phyloP scores from a whole-genome alignment of 345 rosid species.

The Erucastrum elatum region DNA sequence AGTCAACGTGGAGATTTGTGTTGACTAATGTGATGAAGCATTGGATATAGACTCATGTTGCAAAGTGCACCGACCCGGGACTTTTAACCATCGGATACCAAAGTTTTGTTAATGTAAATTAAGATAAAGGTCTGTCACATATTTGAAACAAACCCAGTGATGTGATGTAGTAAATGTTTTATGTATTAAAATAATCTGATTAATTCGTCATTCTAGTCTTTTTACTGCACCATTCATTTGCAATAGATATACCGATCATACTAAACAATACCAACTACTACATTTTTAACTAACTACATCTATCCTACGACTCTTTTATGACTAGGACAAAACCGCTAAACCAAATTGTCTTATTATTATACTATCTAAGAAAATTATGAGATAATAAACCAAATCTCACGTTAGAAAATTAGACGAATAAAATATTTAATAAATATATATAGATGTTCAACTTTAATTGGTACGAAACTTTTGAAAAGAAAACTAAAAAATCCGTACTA shows the following conservation, averaged over 20 bases:
- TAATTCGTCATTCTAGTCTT: neutral
- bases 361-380: neutral
- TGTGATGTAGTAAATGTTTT: neutral
- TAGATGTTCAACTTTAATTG: too few relatives aligned
- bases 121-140: neutral
- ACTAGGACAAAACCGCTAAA: neutral
- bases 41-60: slow-evolving; percentile 12
- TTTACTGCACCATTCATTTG: neutral
- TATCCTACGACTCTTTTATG: neutral
- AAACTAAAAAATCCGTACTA: too few relatives aligned
- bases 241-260: slow-evolving; percentile 4
- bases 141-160: neutral
- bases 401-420: too few relatives aligned
- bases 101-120: neutral
- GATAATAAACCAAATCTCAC: too few relatives aligned
- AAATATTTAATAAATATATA: too few relatives aligned
- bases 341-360: slow-evolving; percentile 7
- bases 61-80: slow-evolving; percentile 19
- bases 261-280: slow-evolving; percentile 22
- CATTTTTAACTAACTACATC: slow-evolving; percentile 11
- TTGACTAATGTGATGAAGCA: slow-evolving; percentile 22
- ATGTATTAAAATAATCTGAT: neutral
- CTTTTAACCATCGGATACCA: neutral
- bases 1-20: slow-evolving; percentile 2
- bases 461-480: too few relatives aligned